These are phyloP conservation scores for Avena insularis DNA, from an alignment of 176 grass and related monocot genomes.

Conservation along the genomic window DNA sequence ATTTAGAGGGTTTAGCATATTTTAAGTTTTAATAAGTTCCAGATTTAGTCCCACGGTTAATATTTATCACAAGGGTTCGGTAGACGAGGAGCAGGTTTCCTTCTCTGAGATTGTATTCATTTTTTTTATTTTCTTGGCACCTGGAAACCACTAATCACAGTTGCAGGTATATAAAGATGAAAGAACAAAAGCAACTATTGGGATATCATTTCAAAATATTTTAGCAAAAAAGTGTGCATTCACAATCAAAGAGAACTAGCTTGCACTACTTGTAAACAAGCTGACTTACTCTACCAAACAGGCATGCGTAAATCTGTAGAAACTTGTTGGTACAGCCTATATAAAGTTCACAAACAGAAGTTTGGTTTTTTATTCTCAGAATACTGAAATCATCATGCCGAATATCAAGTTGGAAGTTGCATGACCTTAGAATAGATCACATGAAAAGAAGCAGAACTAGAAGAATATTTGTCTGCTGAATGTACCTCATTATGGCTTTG, in stretches of 20 bases:
- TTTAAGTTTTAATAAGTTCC: background rate
- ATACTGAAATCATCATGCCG: background rate
- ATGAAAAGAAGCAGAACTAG: conserved; percentile 24
- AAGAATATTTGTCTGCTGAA: conserved; percentile 24
- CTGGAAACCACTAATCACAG: background rate
- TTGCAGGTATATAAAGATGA: conserved; percentile 28
- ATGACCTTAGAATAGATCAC: background rate
- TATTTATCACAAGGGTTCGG: background rate
- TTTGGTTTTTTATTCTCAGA: conserved; percentile 11
- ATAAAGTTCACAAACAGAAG: conserved; percentile 25
- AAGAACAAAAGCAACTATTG: conserved; percentile 24
- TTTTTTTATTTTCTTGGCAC: conserved; percentile 10
- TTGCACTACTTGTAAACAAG: background rate
- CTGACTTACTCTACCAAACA: conserved; percentile 2
- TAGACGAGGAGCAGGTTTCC: background rate
- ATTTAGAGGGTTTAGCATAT: conserved; percentile 24
- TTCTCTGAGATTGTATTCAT: background rate
- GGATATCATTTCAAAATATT: background rate
- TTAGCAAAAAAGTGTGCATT: conserved; percentile 4
- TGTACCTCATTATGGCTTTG: conserved; percentile 82
- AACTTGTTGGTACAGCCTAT: background rate
- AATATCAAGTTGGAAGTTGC: background rate
- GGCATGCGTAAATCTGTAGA: background rate
- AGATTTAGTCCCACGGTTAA: conserved; percentile 4
- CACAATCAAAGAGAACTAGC: background rate